Percentiles rank a stretch among this genome's conserved stretches.
These are phyloP conservation scores for Trichoderma breve DNA, from an alignment of 2,329 filamentous ascomycete species.

Conservation along the genomic window DNA sequence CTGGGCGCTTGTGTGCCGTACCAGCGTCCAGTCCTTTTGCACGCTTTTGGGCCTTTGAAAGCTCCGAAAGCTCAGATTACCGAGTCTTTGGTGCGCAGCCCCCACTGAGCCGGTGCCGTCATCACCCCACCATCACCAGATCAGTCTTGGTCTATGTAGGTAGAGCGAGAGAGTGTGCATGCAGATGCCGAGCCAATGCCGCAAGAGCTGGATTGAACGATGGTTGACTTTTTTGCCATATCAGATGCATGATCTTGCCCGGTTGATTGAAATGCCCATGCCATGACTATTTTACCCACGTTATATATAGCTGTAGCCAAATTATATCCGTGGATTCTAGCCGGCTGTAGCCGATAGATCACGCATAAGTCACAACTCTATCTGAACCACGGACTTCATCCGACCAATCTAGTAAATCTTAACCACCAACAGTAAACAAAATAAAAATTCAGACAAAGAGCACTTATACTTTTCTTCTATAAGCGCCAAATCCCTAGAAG, in stretches of 20 bases:
- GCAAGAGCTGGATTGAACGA: background rate
- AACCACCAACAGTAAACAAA: background rate
- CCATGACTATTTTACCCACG: background rate
- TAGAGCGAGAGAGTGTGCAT: background rate
- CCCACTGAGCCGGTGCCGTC: background rate
- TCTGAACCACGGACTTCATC: background rate
- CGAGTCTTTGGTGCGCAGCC: background rate
- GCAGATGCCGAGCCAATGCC: background rate
- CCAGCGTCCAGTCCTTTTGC: background rate
- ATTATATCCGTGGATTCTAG: background rate
- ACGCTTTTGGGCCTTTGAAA: background rate
- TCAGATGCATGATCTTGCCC: background rate
- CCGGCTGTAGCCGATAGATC: background rate
- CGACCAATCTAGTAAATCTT: background rate
- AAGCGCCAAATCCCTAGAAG: background rate
- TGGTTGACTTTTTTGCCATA: background rate
- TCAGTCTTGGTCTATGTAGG: background rate
- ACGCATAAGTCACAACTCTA: background rate
- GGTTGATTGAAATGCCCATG: background rate
- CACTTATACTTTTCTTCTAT: background rate
- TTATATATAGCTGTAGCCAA: background rate
- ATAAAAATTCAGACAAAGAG: background rate
- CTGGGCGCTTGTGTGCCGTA: background rate
- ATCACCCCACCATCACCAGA: constrained; percentile 15
- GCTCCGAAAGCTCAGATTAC: constrained; percentile 8